phyloP scores from a whole-genome alignment of 169 alveolate species.

The Condylostoma magnum region DNA sequence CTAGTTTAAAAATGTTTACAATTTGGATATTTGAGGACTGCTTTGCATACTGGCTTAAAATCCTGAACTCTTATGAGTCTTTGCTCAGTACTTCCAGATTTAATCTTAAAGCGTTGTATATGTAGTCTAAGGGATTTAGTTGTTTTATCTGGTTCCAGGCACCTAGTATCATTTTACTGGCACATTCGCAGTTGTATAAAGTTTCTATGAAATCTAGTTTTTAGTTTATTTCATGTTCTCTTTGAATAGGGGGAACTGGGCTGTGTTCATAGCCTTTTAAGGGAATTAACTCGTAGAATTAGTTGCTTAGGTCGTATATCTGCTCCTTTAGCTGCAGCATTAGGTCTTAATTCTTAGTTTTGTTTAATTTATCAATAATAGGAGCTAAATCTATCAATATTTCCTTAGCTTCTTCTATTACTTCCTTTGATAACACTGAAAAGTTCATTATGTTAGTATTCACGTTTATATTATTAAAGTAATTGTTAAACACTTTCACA shows the following conservation, averaged over 20 bases:
- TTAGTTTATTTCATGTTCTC: constrained; percentile 26
- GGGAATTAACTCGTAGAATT: constrained; percentile 69
- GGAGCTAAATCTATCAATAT: constrained; percentile 43
- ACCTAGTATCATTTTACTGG: constrained; percentile 61
- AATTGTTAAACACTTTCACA: constrained; percentile 16
- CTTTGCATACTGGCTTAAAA: constrained; percentile 39
- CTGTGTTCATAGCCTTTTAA: constrained; percentile 53
- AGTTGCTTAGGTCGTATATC: constrained; percentile 52
- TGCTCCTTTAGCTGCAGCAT: constrained; percentile 28
- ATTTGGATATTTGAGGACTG: constrained; percentile 18
- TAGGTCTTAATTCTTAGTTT: constrained; percentile 2
- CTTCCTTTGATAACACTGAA: constrained; percentile 50
- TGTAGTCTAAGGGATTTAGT: constrained; percentile 52
- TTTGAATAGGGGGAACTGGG: constrained; percentile 58
- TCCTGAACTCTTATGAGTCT: constrained; percentile 47
- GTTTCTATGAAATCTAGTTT: constrained; percentile 48
- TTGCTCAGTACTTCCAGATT: constrained; percentile 33
- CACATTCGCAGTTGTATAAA: constrained; percentile 60
- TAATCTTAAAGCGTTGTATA: constrained; percentile 39
- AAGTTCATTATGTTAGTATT: constrained; percentile 36
- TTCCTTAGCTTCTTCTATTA: constrained; percentile 45
- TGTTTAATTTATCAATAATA: constrained; percentile 23
- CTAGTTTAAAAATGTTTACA: constrained; percentile 37
- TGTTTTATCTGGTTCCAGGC: constrained; percentile 25
- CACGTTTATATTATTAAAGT: constrained; percentile 8